Evolutionary conservation across 208 protist species (phyloP).

Genomic region (Leishmania major): DNA sequence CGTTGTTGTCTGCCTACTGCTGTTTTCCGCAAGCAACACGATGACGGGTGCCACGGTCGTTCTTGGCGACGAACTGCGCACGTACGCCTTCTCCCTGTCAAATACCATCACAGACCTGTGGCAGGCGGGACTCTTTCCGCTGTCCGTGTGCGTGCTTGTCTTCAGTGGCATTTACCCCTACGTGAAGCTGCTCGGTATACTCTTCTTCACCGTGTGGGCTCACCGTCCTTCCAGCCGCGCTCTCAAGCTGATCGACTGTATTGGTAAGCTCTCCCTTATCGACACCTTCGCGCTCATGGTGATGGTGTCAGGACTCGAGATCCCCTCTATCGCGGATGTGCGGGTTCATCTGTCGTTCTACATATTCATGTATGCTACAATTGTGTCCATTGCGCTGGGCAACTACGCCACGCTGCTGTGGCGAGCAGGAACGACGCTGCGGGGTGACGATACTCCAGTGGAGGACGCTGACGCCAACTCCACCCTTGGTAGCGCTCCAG

Average conservation of each 20-base stretch:
- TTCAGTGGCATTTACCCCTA: conserved; percentile 97
- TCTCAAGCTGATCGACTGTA: conserved; percentile 80
- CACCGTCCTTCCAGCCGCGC: conserved; percentile 41
- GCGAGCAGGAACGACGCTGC: conserved; percentile 44
- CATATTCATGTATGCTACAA: conserved; percentile 60
- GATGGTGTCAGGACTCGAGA: conserved; percentile 89
- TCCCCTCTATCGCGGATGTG: conserved; percentile 48
- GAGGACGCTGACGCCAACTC: neutral
- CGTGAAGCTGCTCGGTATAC: conserved; percentile 87
- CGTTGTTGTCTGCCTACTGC: conserved; percentile 25
- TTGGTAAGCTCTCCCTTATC: conserved; percentile 95
- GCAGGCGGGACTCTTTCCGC: conserved; percentile 69
- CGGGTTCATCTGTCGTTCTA: conserved; percentile 53
- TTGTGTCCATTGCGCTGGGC: conserved; percentile 57
- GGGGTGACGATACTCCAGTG: neutral
- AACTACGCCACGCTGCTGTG: conserved; percentile 68
- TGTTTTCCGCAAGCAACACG: conserved; percentile 62
- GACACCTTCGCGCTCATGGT: conserved; percentile 93
- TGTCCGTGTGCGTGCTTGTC: conserved; percentile 87
- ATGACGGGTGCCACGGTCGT: conserved; percentile 55
- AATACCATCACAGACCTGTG: conserved; percentile 89
- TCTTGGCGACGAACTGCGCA: conserved; percentile 40
- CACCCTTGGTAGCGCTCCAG: neutral
- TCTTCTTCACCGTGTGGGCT: conserved; percentile 57
- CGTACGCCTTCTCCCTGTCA: conserved; percentile 85